Conservation (phyloP, 1,284 basidiomycete genomes). For the Marasmius fiardii region DNA sequence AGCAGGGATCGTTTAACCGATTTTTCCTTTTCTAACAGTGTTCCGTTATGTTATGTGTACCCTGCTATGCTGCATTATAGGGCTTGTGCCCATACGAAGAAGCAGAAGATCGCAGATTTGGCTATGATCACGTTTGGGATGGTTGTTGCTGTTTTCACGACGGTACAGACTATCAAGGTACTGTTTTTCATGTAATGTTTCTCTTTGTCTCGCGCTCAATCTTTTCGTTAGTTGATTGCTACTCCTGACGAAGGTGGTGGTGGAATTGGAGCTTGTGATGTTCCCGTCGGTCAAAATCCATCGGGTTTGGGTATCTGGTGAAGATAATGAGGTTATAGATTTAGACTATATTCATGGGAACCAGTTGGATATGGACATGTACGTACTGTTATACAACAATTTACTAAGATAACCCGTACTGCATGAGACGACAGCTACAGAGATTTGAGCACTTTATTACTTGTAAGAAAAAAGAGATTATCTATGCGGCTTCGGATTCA, state of each 20-base stretch:
- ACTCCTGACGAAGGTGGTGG: neutral
- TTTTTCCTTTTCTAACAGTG: constrained; percentile 41
- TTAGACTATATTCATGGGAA: too few relatives aligned
- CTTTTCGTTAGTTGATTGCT: neutral
- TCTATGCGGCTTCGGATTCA: too few relatives aligned
- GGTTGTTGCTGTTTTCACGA: constrained; percentile 83
- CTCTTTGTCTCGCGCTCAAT: neutral
- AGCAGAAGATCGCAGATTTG: constrained; percentile 73
- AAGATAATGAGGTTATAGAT: too few relatives aligned
- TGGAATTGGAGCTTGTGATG: neutral
- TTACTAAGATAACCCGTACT: too few relatives aligned
- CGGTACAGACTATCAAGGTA: constrained; percentile 74
- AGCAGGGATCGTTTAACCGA: neutral
- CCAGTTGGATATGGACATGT: too few relatives aligned
- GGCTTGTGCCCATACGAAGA: constrained; percentile 76
- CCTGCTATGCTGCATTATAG: constrained; percentile 93
- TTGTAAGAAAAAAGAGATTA: too few relatives aligned
- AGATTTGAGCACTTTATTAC: too few relatives aligned
- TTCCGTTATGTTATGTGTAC: constrained; percentile 93
- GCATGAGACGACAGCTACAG: too few relatives aligned
- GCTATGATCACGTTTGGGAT: constrained; percentile 81
- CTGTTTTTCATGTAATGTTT: constrained; percentile 19
- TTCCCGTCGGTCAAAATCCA: neutral
- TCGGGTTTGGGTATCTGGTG: too few relatives aligned
- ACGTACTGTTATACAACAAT: too few relatives aligned